A percentile compares a stretch with the other conserved stretches of the same genome.
phyloP scores from a whole-genome alignment of 768 basidiomycete genomes.

The Lactarius tabidus region DNA sequence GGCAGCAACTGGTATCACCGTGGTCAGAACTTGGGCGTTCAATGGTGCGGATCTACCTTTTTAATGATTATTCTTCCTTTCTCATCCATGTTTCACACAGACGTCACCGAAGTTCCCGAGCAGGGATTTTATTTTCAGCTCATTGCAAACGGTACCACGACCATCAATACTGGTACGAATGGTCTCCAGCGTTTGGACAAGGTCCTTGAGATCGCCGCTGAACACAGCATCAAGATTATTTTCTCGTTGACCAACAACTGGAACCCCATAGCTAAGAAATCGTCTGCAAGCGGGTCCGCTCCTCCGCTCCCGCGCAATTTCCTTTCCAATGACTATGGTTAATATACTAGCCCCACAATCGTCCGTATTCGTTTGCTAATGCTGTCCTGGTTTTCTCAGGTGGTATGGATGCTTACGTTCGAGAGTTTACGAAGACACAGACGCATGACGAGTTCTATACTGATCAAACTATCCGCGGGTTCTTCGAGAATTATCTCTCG shows the following conservation, averaged over 20 bases:
- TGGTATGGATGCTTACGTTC: conserved; percentile 39
- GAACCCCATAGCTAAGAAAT: conserved; percentile 8
- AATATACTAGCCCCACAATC: background rate
- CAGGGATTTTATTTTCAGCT: conserved; percentile 65
- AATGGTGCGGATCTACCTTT: conserved; percentile 43
- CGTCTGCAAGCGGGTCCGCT: background rate
- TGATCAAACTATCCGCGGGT: conserved; percentile 29
- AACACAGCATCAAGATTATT: conserved; percentile 44
- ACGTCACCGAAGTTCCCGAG: conserved; percentile 30
- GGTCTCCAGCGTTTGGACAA: conserved; percentile 63
- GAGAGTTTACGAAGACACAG: conserved; percentile 29
- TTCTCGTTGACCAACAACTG: conserved; percentile 27
- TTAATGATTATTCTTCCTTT: background rate
- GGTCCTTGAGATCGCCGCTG: conserved; percentile 49
- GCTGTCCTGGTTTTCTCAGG: conserved; percentile 27
- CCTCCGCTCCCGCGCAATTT: conserved; percentile 30
- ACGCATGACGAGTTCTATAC: conserved; percentile 41
- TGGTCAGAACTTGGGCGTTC: conserved; percentile 68
- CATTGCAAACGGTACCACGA: conserved; percentile 49
- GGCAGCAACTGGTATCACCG: conserved; percentile 49
- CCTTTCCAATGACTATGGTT: conserved; percentile 33
- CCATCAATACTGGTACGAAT: conserved; percentile 56
- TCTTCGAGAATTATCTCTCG: conserved; percentile 19
- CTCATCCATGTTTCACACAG: conserved; percentile 6
- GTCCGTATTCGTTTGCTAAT: background rate